Evolutionary conservation across 1,139 yeast species (phyloP), one percentile per base, ranked within the genome.

Genomic region (Yamadazyma blattariae): DNA sequence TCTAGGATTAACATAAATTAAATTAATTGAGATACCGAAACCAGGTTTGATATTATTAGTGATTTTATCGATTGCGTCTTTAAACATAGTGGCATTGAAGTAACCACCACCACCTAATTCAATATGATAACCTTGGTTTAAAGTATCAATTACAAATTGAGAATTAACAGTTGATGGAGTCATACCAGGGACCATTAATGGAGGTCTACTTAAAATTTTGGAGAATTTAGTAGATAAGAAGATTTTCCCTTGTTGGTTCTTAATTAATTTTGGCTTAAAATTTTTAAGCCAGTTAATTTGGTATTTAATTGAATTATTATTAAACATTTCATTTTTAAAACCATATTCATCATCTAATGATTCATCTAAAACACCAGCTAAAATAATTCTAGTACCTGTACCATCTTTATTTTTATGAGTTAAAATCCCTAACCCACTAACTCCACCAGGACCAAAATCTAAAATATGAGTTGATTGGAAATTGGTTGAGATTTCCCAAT

Each of bases 51-150:
- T 71, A 45, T 77, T 71, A 19, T 64, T 58, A 37, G 82, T 78
- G 50, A 92, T 85, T 49, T 80, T 64, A 53, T 84, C 78, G 48
- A 92, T 71, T 27, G 97, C 97, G 28, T 59, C 61, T 41, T 86
- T 79, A 81, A 92, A 81, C 56, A 71, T 70, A 10, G 60, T 60
- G 40, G 95, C 82, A 45, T 69, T 62, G 63, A 92, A 92, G 67
- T 92, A 92, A 58, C 97, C 99, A 72, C 99, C 99, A 63, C 98
- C 98, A 35, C 95, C 98, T 54, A 92, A 74, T 71, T 92, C 99
- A 57, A 92, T 88, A 57, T 89, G 96, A 70, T 90, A 92, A 42
- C 99, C 99, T 37, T 97, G 89, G 57, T 90, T 90, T 56, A 89
- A 76, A 25, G 97, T 82, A 27, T 96, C 95, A 45, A 95, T 82